Evolutionary conservation across 306 rosid genomes (phyloP), one percentile per base, ranked within the genome.

Genomic region (Gastrolobium villosum): DNA sequence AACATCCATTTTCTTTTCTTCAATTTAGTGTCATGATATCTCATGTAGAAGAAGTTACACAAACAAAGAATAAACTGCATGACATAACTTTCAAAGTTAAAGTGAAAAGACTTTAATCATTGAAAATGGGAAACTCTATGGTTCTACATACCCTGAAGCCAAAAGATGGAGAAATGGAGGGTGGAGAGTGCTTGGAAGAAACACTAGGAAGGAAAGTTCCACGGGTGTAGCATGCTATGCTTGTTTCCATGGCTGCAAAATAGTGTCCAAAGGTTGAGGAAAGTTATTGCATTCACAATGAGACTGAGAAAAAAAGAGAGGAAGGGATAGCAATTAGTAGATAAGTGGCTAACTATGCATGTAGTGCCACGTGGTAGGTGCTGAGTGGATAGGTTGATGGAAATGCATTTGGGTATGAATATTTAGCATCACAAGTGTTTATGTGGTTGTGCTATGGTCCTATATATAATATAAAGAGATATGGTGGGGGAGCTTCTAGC

Each of bases 121-220:
- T 62, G 35, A 36, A 36, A 5, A 10, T 13, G 5, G 11, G 39
- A 61, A 61, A 66, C 39, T 26, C 37, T 66, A 10, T 9, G 63
- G 32, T 44, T 34, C 11, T 59, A 13, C 82, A 75, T 81, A 92
- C 97, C 93, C 82, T 87, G 77, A 83, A 83, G 72, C 70, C 76
- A 81, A 90, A 88, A 75, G 91, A 90, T 32, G 93, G 90, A 78
- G 92, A 85, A 36, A 93, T 45, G 75, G 93, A 78, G 2, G 90
- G 85, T 43, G 87, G 84, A 75, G 93, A 87, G 71, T 87, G 90
- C 81, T 89, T 86, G 53, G 93, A 82, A 75, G 93, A 79, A 81
- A 81, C 86, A 37, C 69, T 85, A 2, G 92, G 94, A 10, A 88
- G 59, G 74, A 93, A 76, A 57, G 88, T 84, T 35, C 90, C 92